Evolutionary conservation across 2,329 filamentous ascomycete genomes (phyloP).

Genomic region (Gnomoniopsis smithogilvyi): DNA sequence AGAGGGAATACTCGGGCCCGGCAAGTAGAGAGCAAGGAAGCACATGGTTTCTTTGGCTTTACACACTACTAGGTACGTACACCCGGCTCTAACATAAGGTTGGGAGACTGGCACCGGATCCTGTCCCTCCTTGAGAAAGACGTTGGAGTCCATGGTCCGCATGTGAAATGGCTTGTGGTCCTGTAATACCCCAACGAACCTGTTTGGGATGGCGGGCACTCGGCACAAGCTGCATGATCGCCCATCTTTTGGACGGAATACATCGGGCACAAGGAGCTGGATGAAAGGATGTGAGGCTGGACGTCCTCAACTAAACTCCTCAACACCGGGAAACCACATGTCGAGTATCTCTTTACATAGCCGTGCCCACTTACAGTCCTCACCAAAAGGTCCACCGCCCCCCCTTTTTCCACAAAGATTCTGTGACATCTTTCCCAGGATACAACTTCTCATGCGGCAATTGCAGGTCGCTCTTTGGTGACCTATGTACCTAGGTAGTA

Average conservation of each 20-base stretch:
- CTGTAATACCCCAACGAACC: neutral
- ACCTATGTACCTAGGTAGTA: neutral
- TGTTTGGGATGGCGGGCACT: neutral
- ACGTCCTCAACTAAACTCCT: slow-evolving; percentile 6
- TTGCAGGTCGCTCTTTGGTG: neutral
- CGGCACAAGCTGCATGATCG: neutral
- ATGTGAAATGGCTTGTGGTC: neutral
- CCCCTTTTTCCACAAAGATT: neutral
- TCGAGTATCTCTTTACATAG: neutral
- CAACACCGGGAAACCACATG: neutral
- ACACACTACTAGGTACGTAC: neutral
- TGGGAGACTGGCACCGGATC: neutral
- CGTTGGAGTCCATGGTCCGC: neutral
- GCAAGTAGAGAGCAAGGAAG: neutral
- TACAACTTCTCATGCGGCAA: neutral
- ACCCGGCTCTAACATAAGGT: neutral
- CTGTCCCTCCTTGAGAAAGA: neutral
- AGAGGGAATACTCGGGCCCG: neutral
- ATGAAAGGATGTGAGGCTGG: neutral
- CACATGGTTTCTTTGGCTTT: neutral
- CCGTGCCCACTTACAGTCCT: neutral
- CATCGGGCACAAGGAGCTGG: neutral
- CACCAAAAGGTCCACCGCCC: slow-evolving; percentile 1
- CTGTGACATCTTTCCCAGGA: slow-evolving; percentile 6
- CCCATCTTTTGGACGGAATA: neutral